Evolutionary conservation across 768 basidiomycete genomes (phyloP).

Genomic region (Tremella fuciformis): DNA sequence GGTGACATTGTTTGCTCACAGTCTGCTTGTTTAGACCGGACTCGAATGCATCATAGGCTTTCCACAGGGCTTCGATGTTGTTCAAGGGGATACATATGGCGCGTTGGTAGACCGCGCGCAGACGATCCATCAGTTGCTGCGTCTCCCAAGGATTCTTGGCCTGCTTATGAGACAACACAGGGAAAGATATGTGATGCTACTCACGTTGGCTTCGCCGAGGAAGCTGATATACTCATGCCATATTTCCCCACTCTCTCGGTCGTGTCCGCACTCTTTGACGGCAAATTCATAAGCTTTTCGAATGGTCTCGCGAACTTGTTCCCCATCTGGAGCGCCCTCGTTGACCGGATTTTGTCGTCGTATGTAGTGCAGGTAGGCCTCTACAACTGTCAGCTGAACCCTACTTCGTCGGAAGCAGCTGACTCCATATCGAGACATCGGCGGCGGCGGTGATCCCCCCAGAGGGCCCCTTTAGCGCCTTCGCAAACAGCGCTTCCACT

Average conservation of each 20-base stretch:
- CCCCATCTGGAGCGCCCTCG: slow-evolving; percentile 47
- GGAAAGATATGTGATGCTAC: slow-evolving; percentile 32
- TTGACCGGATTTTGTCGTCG: slow-evolving; percentile 63
- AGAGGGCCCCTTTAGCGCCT: slow-evolving; percentile 62
- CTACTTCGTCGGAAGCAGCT: slow-evolving; percentile 19
- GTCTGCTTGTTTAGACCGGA: slow-evolving; percentile 83
- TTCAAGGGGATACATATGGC: slow-evolving; percentile 92
- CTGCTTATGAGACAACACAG: slow-evolving; percentile 45
- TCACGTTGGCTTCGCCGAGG: slow-evolving; percentile 71
- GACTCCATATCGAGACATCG: slow-evolving; percentile 76
- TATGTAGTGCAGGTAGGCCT: slow-evolving; percentile 89
- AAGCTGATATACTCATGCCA: slow-evolving; percentile 95
- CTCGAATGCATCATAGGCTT: slow-evolving; percentile 89
- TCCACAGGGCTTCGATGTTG: slow-evolving; percentile 89
- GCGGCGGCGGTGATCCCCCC: slow-evolving; percentile 62
- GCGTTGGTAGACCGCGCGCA: slow-evolving; percentile 87
- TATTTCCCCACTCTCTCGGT: slow-evolving; percentile 85
- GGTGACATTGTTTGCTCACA: slow-evolving; percentile 50
- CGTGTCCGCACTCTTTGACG: slow-evolving; percentile 80
- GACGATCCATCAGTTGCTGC: slow-evolving; percentile 88
- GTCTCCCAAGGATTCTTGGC: slow-evolving; percentile 87
- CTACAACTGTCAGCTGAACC: slow-evolving; percentile 45
- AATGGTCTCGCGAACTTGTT: slow-evolving; percentile 68
- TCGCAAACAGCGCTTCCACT: slow-evolving; percentile 84
- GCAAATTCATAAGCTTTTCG: slow-evolving; percentile 91